A percentile compares a stretch with the other conserved stretches of the same genome.
phyloP scores from a whole-genome alignment of 192 early-diverging fungal genomes.

The Coemansia sp. region DNA sequence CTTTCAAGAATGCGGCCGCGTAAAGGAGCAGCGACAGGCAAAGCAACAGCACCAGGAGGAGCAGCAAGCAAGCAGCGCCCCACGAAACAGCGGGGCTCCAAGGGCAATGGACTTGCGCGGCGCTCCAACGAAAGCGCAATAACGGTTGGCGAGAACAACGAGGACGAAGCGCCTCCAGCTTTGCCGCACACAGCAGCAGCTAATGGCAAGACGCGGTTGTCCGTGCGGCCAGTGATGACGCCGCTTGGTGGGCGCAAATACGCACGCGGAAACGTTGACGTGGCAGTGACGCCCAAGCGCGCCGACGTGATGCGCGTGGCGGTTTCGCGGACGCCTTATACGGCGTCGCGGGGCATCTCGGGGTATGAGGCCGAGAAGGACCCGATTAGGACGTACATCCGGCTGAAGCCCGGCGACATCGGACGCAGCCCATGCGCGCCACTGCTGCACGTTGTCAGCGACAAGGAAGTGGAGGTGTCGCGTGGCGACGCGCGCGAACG shows the following conservation, averaged over 20 bases:
- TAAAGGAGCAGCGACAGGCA: slow-evolving; percentile 1
- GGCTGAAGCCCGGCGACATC: slow-evolving; percentile 37
- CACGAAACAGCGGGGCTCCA: background rate
- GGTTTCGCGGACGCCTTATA: slow-evolving; percentile 53
- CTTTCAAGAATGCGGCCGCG: background rate
- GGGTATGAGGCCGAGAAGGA: slow-evolving; percentile 49
- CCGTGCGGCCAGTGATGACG: slow-evolving; percentile 29
- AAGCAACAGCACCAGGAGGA: background rate
- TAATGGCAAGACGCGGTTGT: background rate
- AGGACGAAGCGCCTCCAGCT: background rate
- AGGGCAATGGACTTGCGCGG: background rate
- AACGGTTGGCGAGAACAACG: background rate
- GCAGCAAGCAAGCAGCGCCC: background rate
- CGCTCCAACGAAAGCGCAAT: background rate
- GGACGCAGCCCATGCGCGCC: slow-evolving; percentile 7
- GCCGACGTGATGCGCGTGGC: slow-evolving; percentile 24
- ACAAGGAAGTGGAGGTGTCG: slow-evolving; percentile 52
- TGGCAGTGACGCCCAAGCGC: slow-evolving; percentile 11
- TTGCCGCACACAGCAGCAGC: background rate
- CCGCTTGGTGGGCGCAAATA: slow-evolving; percentile 46
- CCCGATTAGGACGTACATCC: slow-evolving; percentile 52
- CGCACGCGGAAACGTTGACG: slow-evolving; percentile 24
- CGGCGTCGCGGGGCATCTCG: slow-evolving; percentile 34
- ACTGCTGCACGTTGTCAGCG: slow-evolving; percentile 47
- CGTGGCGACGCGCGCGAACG: slow-evolving; percentile 30